A percentile compares a stretch with the other conserved stretches of the same genome.
Conservation (phyloP, 1,284 basidiomycete species). For the Agaricales sp. region DNA sequence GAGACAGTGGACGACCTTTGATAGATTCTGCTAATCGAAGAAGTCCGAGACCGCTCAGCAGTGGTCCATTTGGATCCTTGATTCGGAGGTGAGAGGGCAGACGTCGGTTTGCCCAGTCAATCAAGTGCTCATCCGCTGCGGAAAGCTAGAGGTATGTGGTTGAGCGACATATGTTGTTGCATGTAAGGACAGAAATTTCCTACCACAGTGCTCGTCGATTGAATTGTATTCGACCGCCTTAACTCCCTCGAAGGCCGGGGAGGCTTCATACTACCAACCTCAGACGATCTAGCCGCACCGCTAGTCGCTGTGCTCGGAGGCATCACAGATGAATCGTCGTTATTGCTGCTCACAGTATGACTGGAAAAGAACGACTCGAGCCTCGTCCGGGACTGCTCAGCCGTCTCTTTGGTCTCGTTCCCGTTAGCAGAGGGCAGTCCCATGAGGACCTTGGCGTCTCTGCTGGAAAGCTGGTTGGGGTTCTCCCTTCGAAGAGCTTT, state of each 20-base stretch:
- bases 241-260: constrained; percentile 55
- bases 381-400: constrained; percentile 19
- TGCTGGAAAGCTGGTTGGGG: constrained; percentile 80
- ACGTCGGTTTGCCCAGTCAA: constrained; percentile 82
- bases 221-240: constrained; percentile 31
- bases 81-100: constrained; percentile 65
- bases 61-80: constrained; percentile 32
- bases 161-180: constrained; percentile 6
- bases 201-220: constrained; percentile 18
- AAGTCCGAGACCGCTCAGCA: constrained; percentile 62
- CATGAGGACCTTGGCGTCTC: constrained; percentile 79
- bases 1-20: constrained; percentile 55
- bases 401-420: constrained; percentile 30
- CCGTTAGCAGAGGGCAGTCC: constrained; percentile 36
- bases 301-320: neutral
- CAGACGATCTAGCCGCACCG: constrained; percentile 9
- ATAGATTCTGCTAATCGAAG: constrained; percentile 70
- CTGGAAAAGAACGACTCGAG: constrained; percentile 48
- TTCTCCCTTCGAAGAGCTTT: constrained; percentile 82
- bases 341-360: constrained; percentile 22
- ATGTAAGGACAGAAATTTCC: constrained; percentile 21
- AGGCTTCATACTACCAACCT: constrained; percentile 25
- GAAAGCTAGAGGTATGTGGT: constrained; percentile 16
- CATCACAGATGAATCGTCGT: constrained; percentile 3
- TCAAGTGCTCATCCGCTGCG: constrained; percentile 39